Evolutionary conservation across 2,329 filamentous ascomycete species (phyloP), one percentile per base, ranked within the genome.

Genomic region (Cladobotryum mycophilum): DNA sequence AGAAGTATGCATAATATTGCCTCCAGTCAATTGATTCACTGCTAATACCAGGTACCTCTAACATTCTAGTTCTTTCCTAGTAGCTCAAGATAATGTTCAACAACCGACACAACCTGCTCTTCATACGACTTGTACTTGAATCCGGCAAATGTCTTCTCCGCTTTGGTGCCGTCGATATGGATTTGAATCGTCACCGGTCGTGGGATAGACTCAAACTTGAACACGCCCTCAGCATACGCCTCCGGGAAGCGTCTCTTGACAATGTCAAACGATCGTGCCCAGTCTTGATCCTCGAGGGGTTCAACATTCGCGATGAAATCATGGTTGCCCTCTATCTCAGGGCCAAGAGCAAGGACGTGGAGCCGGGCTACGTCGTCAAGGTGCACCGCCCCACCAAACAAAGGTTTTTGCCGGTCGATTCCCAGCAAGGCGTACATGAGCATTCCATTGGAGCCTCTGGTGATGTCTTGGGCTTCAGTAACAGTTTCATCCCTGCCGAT

Each of bases 401-500:
- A 4, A n/a, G 41, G 22, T 2, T 14, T 4, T 22, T 12, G 4
- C 4, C 11, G 18, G 11, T 2, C 4, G n/a, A 18, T n/a, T 12
- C 38, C 38, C 4, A 41, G 38, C 14, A 41, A 11, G 15, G 38
- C 9, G 13, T 5, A 15, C 38, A 43, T 30, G 41, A 30, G 4
- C 17, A 43, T 12, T 13, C 20, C 8, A 22, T 25, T 43, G 17
- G 22, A 18, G 5, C 11, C 18, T 6, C 11, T 20, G 8, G n/a
- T 43, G 20, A n/a, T 13, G 9, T 43, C 12, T n/a, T 43, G n/a
- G 5, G 41, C 6, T 13, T 22, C 17, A n/a, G 11, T 61, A 11
- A 61, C 55, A 11, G 33, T 7, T 45, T 68, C 63, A 54, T 71
- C 65, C 38, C 60, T 64, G 6, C 69, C 69, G 14, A 69, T 48